Percentiles rank a stretch among this genome's conserved stretches.
Conservation (phyloP, 768 basidiomycete genomes). For the Antrodiella citrinella region DNA sequence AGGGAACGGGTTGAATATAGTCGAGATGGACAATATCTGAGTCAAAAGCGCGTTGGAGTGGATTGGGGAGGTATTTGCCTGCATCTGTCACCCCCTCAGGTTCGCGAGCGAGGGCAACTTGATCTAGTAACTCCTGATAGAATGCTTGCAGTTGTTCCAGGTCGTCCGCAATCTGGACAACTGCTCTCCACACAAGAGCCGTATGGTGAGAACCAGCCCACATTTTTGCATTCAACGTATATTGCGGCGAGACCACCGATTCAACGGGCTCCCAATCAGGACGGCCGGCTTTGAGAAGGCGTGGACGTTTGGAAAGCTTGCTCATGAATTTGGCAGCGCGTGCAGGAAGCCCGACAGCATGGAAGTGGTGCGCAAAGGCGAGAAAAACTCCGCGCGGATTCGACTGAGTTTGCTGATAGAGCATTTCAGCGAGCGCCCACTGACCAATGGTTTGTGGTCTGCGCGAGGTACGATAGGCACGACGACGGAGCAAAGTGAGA, state of each 20-base stretch:
- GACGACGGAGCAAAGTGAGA: background rate
- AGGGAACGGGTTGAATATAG: conserved; percentile 3
- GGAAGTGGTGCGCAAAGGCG: conserved; percentile 45
- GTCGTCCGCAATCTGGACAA: background rate
- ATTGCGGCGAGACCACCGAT: background rate
- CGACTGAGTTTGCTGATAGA: conserved; percentile 10
- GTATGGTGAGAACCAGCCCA: conserved; percentile 4
- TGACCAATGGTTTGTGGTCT: conserved; percentile 2
- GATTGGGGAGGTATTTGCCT: background rate
- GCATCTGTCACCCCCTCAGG: background rate
- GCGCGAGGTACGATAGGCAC: background rate
- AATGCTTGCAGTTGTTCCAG: background rate
- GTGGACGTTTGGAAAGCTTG: background rate
- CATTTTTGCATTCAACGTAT: background rate
- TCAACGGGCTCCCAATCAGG: conserved; percentile 4
- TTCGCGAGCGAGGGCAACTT: background rate
- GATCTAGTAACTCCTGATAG: conserved; percentile 2
- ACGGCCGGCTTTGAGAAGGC: conserved; percentile 22
- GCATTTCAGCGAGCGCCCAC: conserved; percentile 23
- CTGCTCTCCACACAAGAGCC: conserved; percentile 6
- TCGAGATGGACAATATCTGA: background rate
- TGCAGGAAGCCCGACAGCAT: conserved; percentile 43
- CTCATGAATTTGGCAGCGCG: conserved; percentile 5
- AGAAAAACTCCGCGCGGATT: conserved; percentile 11
- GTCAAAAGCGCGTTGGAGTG: background rate